Evolutionary conservation across 257 asterid genomes (phyloP).

Genomic region (Salvia hispanica): DNA sequence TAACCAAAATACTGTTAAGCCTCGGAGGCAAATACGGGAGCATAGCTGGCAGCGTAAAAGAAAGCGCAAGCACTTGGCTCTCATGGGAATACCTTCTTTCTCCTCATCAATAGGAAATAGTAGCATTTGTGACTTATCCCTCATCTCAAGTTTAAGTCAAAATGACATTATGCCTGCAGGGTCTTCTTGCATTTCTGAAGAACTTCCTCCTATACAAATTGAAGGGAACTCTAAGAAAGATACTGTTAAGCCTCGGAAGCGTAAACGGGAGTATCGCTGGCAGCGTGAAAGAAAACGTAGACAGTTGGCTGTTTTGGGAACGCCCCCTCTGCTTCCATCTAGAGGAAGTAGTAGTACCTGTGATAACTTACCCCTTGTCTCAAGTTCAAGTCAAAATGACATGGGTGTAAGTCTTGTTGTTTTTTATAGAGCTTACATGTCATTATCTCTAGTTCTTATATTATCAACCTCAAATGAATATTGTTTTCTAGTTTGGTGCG

Average conservation of each 20-base stretch:
- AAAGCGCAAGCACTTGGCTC: slow-evolving; percentile 47
- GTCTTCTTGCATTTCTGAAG: slow-evolving; percentile 35
- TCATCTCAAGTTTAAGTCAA: slow-evolving; percentile 34
- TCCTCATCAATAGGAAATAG: slow-evolving; percentile 34
- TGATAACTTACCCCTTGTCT: slow-evolving; percentile 14
- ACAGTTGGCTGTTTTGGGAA: slow-evolving; percentile 43
- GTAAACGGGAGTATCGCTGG: slow-evolving; percentile 56
- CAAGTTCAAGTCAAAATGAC: slow-evolving; percentile 34
- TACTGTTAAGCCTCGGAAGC: slow-evolving; percentile 44
- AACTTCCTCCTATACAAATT: slow-evolving; percentile 29
- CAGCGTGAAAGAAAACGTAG: slow-evolving; percentile 59
- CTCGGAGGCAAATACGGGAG: slow-evolving; percentile 57
- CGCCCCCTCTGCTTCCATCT: slow-evolving; percentile 38
- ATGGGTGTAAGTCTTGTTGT: slow-evolving; percentile 33
- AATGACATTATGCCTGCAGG: slow-evolving; percentile 38
- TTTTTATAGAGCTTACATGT: slow-evolving; percentile 9
- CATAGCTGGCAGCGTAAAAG: slow-evolving; percentile 66
- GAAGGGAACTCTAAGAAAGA: slow-evolving; percentile 41
- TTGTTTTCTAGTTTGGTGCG: background rate
- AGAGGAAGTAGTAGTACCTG: slow-evolving; percentile 30
- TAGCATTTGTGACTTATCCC: too few relatives aligned
- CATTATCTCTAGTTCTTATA: slow-evolving; percentile 11
- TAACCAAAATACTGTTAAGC: slow-evolving; percentile 18
- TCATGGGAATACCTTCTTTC: slow-evolving; percentile 38
- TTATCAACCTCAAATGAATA: slow-evolving; percentile 6